Evolutionary conservation across 257 asterid genomes (phyloP), one percentile per base, ranked within the genome.

Genomic region (Ballota nigra): DNA sequence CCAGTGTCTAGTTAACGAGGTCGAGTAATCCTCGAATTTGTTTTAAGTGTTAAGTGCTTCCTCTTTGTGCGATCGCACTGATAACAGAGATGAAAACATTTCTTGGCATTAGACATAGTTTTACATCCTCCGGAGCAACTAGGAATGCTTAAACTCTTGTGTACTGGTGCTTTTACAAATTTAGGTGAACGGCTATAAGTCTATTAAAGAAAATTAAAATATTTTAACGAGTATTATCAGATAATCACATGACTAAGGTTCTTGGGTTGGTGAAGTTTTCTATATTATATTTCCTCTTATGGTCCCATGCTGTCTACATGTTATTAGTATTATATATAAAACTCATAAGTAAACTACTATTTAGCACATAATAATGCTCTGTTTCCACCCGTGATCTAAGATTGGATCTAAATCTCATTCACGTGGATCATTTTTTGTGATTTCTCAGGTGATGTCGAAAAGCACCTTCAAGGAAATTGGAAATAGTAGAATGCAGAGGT

Each of bases 361-460:
- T 40, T 20, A 41, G 3, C n/a, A 9, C 38, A 16, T 45, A 9
- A 47, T 67, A 5, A 18, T 67, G 31, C 31, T 51, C 22, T 18
- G 59, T 24, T 66, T 53, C 70, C 43, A 24, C 51, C 43, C 8
- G n/a, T 51, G 63, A 18, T 33, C 18, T 36, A 53, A 69, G 65
- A 69, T 69, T 18, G 73, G 73, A 69, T 69, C 73, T 69, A 55
- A 69, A 26, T 53, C 55, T 13, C 19, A 3, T 24, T 19, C 62
- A 67, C 49, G 62, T 49, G 62, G 31, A 7, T 26, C 43, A 0
- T 45, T 66, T 18, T 8, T 19, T 10, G 34, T 51, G 73, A 33
- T 53, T 55, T 55, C 28, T 69, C 65, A 69, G 74, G 74, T 69
- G 40, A 43, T 13, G 38, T 16, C 15, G 38, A 13, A 31, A 15